Evolutionary conservation across 2,329 filamentous ascomycete species (phyloP).

Genomic region (Hypoxylon sp.): DNA sequence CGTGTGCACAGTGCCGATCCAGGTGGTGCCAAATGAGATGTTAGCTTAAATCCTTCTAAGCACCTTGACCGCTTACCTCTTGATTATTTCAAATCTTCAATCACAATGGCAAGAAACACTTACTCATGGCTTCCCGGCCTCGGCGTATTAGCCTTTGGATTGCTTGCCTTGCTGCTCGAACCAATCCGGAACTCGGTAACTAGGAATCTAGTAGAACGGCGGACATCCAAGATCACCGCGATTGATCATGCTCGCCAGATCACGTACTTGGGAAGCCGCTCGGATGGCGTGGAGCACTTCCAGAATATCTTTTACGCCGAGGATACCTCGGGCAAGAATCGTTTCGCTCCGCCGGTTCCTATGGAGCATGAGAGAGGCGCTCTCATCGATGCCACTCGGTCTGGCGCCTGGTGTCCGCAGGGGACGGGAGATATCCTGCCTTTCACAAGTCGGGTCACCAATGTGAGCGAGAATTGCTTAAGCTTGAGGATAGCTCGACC

Average conservation of each 20-base stretch:
- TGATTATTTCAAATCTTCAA: no score
- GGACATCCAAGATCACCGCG: not conserved
- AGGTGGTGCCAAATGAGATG: no score
- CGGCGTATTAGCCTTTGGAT: not conserved
- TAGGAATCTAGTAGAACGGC: not conserved
- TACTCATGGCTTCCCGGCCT: slow-evolving; percentile 1
- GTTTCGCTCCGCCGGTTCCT: slow-evolving; percentile 45
- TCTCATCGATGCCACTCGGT: slow-evolving; percentile 40
- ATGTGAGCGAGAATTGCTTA: slow-evolving; percentile 41
- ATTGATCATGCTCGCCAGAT: slow-evolving; percentile 26
- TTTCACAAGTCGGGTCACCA: slow-evolving; percentile 34
- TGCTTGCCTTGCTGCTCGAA: slow-evolving; percentile 1
- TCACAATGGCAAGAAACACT: not conserved
- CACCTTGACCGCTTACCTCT: no score
- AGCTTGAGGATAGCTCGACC: slow-evolving; percentile 40
- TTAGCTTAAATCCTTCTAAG: no score
- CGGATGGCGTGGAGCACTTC: slow-evolving; percentile 45
- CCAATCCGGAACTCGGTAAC: slow-evolving; percentile 1
- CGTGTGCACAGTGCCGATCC: no score
- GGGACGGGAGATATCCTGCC: slow-evolving; percentile 35
- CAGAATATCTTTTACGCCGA: slow-evolving; percentile 46
- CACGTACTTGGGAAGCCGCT: slow-evolving; percentile 40
- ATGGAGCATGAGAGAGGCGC: slow-evolving; percentile 32
- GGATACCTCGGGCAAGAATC: slow-evolving; percentile 43
- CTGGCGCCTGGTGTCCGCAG: slow-evolving; percentile 46